Conservation (phyloP, 352 stramenopile species). For the Pythium phragmiticola region DNA sequence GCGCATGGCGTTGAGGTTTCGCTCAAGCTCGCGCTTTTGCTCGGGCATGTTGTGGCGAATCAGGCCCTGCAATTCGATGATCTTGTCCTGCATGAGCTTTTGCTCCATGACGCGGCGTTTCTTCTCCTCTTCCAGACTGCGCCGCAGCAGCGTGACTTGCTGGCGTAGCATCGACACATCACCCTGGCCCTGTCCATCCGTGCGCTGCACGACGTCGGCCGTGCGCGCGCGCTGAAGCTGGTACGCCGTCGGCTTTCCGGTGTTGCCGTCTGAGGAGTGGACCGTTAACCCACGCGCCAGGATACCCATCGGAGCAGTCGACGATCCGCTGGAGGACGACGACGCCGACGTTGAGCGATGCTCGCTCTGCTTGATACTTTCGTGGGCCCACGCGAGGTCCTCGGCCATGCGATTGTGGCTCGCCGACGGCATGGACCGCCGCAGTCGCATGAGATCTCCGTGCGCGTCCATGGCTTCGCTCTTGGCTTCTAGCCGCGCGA, state of each 20-base stretch:
- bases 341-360: conserved; percentile 12
- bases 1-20: conserved; percentile 27
- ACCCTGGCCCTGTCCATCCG: conserved; percentile 4
- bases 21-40: conserved; percentile 38
- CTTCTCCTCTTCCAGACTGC: conserved; percentile 65
- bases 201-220: conserved; percentile 21
- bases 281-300: neutral
- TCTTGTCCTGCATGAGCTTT: conserved; percentile 78
- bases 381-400: conserved; percentile 19
- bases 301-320: neutral
- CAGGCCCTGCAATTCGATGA: conserved; percentile 65
- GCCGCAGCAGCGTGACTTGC: conserved; percentile 53
- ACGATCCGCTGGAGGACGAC: conserved; percentile 4
- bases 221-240: conserved; percentile 15
- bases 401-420: conserved; percentile 7
- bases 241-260: conserved; percentile 1
- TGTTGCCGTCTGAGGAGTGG: neutral
- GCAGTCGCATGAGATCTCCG: conserved; percentile 1
- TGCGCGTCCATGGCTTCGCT: neutral
- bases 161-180: conserved; percentile 37
- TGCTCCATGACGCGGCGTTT: conserved; percentile 61
- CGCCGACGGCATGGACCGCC: conserved; percentile 10
- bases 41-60: conserved; percentile 55
- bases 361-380: conserved; percentile 24
- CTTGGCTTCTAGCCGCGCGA: neutral